Conservation (phyloP, 2,329 filamentous ascomycete genomes). For the Geosmithia flava region DNA sequence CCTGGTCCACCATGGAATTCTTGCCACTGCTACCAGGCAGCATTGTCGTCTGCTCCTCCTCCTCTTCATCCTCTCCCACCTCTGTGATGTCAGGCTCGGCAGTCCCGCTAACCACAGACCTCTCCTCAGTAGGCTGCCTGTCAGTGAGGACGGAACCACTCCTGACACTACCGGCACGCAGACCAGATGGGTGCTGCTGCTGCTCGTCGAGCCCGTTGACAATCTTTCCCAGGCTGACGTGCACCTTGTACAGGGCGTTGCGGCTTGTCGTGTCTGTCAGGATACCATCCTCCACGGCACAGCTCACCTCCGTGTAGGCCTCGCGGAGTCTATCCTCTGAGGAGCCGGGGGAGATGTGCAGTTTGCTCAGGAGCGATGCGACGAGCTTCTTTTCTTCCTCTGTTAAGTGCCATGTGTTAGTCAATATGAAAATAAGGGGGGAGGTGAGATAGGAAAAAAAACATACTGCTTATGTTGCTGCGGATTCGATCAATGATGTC, state of each 20-base stretch:
- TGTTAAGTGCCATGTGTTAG: constrained; percentile 15
- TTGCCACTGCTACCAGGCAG: constrained; percentile 15
- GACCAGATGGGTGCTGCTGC: constrained; percentile 10
- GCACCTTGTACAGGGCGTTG: constrained; percentile 56
- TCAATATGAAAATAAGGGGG: background rate
- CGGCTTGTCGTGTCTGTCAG: constrained; percentile 47
- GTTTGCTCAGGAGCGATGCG: constrained; percentile 66
- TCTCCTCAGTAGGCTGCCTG: constrained; percentile 20
- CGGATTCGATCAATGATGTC: constrained; percentile 66
- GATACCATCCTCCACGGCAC: constrained; percentile 50
- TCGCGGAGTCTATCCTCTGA: constrained; percentile 44
- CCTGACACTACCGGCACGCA: background rate
- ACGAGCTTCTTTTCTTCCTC: constrained; percentile 81
- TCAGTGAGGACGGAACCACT: constrained; percentile 7
- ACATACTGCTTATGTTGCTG: constrained; percentile 54
- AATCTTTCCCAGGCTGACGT: constrained; percentile 55
- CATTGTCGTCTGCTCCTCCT: constrained; percentile 22
- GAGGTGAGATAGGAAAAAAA: background rate
- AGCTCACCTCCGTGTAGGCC: constrained; percentile 43
- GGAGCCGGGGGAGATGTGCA: constrained; percentile 62
- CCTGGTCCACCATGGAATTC: constrained; percentile 6
- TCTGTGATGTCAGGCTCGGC: constrained; percentile 27
- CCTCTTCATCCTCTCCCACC: constrained; percentile 21
- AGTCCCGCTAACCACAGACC: constrained; percentile 25
- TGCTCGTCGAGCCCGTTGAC: constrained; percentile 45